phyloP scores from a whole-genome alignment of 2,329 filamentous ascomycete genomes.

The Aspergillus uvarum region DNA sequence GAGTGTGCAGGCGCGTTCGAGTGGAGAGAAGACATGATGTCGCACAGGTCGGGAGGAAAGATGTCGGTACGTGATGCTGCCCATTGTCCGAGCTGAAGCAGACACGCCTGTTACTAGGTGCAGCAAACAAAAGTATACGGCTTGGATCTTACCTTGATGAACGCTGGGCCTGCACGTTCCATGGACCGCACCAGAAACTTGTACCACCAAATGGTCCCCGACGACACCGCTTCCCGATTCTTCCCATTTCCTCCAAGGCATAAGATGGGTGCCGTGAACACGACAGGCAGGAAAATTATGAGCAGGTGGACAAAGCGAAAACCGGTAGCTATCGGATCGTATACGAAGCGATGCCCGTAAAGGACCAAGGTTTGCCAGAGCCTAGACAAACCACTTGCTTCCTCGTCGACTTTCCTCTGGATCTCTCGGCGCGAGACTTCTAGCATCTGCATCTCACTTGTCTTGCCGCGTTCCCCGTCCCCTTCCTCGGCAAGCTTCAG shows the following conservation, averaged over 20 bases:
- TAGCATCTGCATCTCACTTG: slow-evolving; percentile 83
- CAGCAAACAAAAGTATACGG: background rate
- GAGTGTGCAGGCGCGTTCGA: slow-evolving; percentile 93
- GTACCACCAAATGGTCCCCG: slow-evolving; percentile 93
- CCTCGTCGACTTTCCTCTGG: slow-evolving; percentile 63
- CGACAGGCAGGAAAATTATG: slow-evolving; percentile 86
- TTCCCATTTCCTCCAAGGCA: slow-evolving; percentile 70
- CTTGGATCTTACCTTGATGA: slow-evolving; percentile 75
- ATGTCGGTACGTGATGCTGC: slow-evolving; percentile 94
- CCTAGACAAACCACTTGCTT: slow-evolving; percentile 60
- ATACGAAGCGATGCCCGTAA: slow-evolving; percentile 60
- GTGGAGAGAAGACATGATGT: slow-evolving; percentile 90
- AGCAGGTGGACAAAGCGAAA: slow-evolving; percentile 84
- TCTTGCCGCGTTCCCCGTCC: slow-evolving; percentile 54
- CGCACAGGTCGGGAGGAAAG: slow-evolving; percentile 89
- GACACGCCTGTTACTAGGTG: background rate
- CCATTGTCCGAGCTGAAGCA: slow-evolving; percentile 83
- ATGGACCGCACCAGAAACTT: slow-evolving; percentile 80
- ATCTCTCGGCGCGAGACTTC: slow-evolving; percentile 77
- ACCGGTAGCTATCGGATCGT: slow-evolving; percentile 81
- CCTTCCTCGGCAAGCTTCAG: slow-evolving; percentile 57
- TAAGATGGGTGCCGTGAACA: slow-evolving; percentile 73
- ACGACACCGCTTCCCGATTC: slow-evolving; percentile 70
- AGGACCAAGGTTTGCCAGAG: slow-evolving; percentile 62
- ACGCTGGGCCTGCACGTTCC: slow-evolving; percentile 91